Evolutionary conservation across 176 grass and related monocot species (phyloP).

Genomic region (Phragmites australis): DNA sequence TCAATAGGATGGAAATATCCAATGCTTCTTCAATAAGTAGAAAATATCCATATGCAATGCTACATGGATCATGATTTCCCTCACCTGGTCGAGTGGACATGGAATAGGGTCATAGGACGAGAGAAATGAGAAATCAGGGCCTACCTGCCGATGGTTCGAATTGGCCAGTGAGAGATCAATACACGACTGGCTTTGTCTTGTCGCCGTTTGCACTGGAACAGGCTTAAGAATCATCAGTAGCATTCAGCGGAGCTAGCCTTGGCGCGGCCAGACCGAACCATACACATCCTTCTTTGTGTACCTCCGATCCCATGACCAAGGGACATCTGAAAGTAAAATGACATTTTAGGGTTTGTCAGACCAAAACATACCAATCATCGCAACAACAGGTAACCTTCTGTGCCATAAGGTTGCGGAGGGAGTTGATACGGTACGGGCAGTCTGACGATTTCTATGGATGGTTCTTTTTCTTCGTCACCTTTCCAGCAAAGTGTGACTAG

Average conservation of each 20-base stretch:
- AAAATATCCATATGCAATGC: neutral
- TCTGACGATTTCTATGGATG: conserved; percentile 43
- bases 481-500: conserved; percentile 72
- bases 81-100: neutral
- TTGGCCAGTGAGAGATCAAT: neutral
- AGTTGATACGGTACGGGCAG: conserved; percentile 88
- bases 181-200: neutral
- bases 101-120: neutral
- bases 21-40: neutral
- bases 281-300: conserved; percentile 86
- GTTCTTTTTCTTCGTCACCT: conserved; percentile 38
- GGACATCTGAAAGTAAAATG: conserved; percentile 60
- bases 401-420: conserved; percentile 65
- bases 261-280: conserved; percentile 74
- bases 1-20: neutral
- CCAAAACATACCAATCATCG: neutral
- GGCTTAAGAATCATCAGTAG: neutral
- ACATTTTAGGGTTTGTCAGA: neutral
- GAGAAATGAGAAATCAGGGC: neutral
- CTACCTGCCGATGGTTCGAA: neutral
- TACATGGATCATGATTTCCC: neutral
- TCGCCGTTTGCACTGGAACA: neutral
- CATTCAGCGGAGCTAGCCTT: conserved; percentile 49
- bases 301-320: conserved; percentile 92
- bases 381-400: conserved; percentile 49